Evolutionary conservation across 139 green algal genomes (phyloP).

Genomic region (Coelastrella sp.): DNA sequence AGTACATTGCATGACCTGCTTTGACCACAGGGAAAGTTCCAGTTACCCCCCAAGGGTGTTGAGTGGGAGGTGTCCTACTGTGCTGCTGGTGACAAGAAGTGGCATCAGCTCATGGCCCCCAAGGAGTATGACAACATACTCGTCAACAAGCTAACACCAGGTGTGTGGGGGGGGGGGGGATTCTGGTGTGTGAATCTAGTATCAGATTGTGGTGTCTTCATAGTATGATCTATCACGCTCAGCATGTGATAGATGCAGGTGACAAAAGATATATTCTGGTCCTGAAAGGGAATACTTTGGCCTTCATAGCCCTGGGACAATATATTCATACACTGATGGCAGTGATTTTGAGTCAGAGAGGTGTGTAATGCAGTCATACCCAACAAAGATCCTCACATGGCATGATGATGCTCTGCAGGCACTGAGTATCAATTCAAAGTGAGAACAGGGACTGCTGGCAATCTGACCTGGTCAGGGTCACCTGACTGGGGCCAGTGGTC

Average conservation of each 20-base stretch:
- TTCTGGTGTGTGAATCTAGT: not conserved
- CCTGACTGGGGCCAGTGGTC: slow-evolving; percentile 28
- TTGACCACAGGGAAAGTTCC: not conserved
- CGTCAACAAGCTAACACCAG: slow-evolving; percentile 4
- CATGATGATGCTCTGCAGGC: not conserved
- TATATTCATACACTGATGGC: not conserved
- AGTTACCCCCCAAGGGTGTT: slow-evolving; percentile 34
- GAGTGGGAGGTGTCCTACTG: slow-evolving; percentile 45
- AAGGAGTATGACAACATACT: slow-evolving; percentile 28
- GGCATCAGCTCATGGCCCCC: not conserved
- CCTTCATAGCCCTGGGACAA: too few species aligned
- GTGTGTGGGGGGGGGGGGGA: not conserved
- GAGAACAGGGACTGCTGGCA: slow-evolving; percentile 16
- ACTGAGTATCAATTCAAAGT: slow-evolving; percentile 18
- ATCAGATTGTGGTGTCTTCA: not conserved
- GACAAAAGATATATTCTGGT: too few species aligned
- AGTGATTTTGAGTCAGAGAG: not conserved
- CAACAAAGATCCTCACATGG: not conserved
- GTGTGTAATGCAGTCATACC: not conserved
- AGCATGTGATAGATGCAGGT: not conserved
- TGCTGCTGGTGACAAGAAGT: slow-evolving; percentile 10
- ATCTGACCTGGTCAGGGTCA: slow-evolving; percentile 14
- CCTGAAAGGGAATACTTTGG: too few species aligned
- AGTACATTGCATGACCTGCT: not conserved
- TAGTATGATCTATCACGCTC: not conserved